These are phyloP conservation scores for Alternaria angustiovoidea DNA, from an alignment of 2,329 filamentous ascomycete genomes.

Conservation along the genomic window DNA sequence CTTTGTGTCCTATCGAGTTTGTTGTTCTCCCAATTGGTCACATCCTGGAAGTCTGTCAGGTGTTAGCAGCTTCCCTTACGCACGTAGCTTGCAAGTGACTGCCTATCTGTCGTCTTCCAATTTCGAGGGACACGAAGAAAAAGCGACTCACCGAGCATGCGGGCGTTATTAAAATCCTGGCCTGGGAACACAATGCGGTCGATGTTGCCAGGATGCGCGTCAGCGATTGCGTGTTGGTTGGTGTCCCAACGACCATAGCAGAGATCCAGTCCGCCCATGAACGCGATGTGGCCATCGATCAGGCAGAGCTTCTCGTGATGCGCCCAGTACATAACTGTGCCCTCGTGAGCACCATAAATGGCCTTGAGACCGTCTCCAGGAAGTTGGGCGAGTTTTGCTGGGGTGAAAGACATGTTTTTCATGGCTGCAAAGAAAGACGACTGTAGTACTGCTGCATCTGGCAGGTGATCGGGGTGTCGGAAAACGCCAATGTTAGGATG, in stretches of 20 bases:
- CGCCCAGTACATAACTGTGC: slow-evolving; percentile 87
- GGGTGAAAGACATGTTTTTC: slow-evolving; percentile 64
- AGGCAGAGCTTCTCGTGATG: slow-evolving; percentile 92
- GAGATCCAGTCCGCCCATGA: slow-evolving; percentile 91
- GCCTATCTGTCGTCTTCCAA: background rate
- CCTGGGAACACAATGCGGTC: slow-evolving; percentile 82
- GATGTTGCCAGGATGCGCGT: slow-evolving; percentile 80
- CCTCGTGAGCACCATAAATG: slow-evolving; percentile 82
- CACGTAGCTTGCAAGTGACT: background rate
- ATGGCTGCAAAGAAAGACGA: slow-evolving; percentile 65
- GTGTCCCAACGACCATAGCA: slow-evolving; percentile 89
- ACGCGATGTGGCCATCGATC: slow-evolving; percentile 78
- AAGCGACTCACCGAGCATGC: slow-evolving; percentile 70
- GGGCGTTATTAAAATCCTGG: slow-evolving; percentile 92
- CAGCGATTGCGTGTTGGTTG: slow-evolving; percentile 83
- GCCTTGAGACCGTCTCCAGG: slow-evolving; percentile 77
- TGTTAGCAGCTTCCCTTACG: slow-evolving; percentile 21
- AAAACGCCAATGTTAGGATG: slow-evolving; percentile 90
- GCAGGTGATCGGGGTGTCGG: slow-evolving; percentile 86
- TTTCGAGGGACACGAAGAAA: background rate
- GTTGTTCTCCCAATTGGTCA: slow-evolving; percentile 82
- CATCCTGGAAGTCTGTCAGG: slow-evolving; percentile 71
- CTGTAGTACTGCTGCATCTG: slow-evolving; percentile 73
- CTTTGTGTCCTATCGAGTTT: slow-evolving; percentile 81
- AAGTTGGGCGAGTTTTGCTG: slow-evolving; percentile 67